Percentiles rank a stretch among this genome's conserved stretches.
Evolutionary conservation across 2,329 filamentous ascomycete species (phyloP).

Genomic region (Cladosporium sp.): DNA sequence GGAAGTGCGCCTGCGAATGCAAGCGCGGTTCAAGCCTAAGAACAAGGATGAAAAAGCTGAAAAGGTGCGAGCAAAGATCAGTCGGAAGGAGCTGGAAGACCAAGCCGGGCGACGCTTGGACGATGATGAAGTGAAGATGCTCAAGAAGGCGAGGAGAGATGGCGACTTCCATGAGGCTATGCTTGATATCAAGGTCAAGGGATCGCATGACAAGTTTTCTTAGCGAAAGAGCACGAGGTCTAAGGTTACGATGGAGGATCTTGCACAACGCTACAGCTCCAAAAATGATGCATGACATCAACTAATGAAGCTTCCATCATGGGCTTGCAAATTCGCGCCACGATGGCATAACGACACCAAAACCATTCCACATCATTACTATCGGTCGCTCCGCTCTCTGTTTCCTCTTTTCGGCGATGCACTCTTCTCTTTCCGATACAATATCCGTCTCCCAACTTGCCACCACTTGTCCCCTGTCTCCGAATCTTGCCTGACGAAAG

Average conservation of each 20-base stretch:
- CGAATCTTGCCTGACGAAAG: not conserved
- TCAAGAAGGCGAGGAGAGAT: conserved; percentile 79
- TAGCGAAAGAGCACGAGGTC: conserved; percentile 18
- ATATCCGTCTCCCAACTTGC: not conserved
- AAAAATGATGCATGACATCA: too few relatives aligned
- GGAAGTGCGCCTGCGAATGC: conserved; percentile 81
- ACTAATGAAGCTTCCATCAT: too few relatives aligned
- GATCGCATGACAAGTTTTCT: conserved; percentile 82
- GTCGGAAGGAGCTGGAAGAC: conserved; percentile 59
- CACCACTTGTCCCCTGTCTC: not conserved
- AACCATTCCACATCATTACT: not conserved
- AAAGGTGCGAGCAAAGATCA: conserved; percentile 80
- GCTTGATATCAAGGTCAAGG: conserved; percentile 82
- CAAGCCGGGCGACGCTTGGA: conserved; percentile 29
- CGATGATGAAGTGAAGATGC: conserved; percentile 77
- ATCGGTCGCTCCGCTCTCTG: not conserved
- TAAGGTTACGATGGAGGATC: too few relatives aligned
- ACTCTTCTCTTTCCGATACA: not conserved
- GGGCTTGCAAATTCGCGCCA: not conserved
- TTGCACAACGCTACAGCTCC: too few relatives aligned
- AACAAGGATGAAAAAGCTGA: conserved; percentile 76
- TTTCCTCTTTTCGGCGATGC: not conserved
- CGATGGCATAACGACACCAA: not conserved
- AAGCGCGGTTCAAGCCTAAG: conserved; percentile 86
- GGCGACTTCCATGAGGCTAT: conserved; percentile 87